Evolutionary conservation across 1,284 basidiomycete genomes (phyloP), one percentile per base, ranked within the genome.

Genomic region (Athelia psychrophila): DNA sequence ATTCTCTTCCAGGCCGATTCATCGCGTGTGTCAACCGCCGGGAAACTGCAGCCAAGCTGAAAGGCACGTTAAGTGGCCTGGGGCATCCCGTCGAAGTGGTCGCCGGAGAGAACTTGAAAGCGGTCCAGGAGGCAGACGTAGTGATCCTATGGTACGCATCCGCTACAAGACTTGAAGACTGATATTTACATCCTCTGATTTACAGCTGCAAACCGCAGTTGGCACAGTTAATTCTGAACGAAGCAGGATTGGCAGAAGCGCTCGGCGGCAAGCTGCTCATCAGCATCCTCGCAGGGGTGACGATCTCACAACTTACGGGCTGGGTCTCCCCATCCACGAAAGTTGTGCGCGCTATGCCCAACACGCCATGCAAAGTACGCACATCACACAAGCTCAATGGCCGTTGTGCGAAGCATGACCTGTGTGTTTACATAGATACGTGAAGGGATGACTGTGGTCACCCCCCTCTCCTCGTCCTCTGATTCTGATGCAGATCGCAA

Each of bases 271-370:
- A 99, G 71, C 81, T 99, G 1, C 77, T 99, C 54, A 91, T 98
- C 65, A 98, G 95, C 59, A 98, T 99, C 63, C 86, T 97, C 42
- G 96, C 97, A 9, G 97, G 97, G 58, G 87, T 98, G 4, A 96
- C 91, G 16, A 92, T 98, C 59, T 61, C 77, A 16, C 95, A 98
- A 70, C 77, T 99, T 40, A 71, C 76, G 48, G 77, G 70, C 9
- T 91, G 88, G 88, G 91, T 96, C 24, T 75, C 78, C 18, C 75
- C 84, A 0, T 77, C 75, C n/a, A 94, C 93, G 35, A 86, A 83
- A 58, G 91, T 98, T 48, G 87, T 98, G 48, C 85, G 97, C 50
- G 93, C 95, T 2, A 99, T 99, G 97, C 96, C 97, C 56, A 99
- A 99, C 68, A 99, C 97, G 1, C 95, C 97, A 8, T 94, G 93